Evolutionary conservation across 495 filamentous ascomycete species (phyloP), one percentile per base, ranked within the genome.

Genomic region (Lophiostoma macrostomum): DNA sequence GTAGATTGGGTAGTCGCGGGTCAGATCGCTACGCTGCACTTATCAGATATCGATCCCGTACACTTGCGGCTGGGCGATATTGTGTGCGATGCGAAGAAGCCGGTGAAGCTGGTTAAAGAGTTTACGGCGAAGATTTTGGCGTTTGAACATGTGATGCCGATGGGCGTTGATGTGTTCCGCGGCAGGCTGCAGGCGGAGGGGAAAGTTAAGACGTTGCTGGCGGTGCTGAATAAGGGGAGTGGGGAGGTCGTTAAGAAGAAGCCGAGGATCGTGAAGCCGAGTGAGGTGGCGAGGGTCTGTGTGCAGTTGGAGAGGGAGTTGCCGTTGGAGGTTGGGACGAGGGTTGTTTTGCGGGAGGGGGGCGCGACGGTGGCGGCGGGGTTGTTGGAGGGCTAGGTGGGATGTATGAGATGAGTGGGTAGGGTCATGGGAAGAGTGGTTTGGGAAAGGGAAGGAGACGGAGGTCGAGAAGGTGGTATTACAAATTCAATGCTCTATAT

Each of bases 1-100:
- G 75, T 70, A 10, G 88, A 96, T 50, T 98, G 90, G 90, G 93
- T 90, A 3, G 90, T 96, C n/a, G 93, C 91, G 1, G 91, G 94
- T 12, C 90, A 96, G 63, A 95, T 95, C 48, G 80, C 86, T 8
- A 81, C 84, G 1, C 69, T 98, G 16, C 86, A 95, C 63, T 77
- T 98, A 45, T 76, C 79, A n/a, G 87, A 88, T 49, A 90, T 96
- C 63, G 90, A 96, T 54, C 76, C 84, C 1, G 76, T 86, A 13
- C 86, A 96, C 64, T 77, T 97, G 7, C 82, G 65, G n/a, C 65
- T 82, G 7, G 93, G 93, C 10, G 91, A 98, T 63, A 85, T 96
- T 18, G 69, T 95, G 29, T 96, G 90, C 71, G 74, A 80, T 34
- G 74, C 82, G 1, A 71, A 76, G 11, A 69, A 80, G 4, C 87